Base-by-base conservation (phyloP, 2,329 filamentous ascomycete genomes). In the Aspergillus bombycis region DNA sequence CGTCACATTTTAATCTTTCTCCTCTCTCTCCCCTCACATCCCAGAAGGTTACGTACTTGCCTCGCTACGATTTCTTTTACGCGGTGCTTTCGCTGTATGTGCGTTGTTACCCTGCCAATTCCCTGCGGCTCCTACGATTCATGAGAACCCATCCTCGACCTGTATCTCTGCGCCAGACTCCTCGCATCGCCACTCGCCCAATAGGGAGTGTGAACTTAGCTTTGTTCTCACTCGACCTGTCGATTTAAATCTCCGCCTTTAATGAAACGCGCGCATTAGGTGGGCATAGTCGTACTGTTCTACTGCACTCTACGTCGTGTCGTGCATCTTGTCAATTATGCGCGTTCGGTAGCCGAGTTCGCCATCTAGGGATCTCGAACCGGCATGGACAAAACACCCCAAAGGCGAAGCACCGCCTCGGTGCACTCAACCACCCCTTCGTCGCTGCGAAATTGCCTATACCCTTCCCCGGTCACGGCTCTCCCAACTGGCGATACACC, bases 301-400 rank as follows among this genome's bases (percentile, higher is more conserved):
- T 62, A 56, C 62, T 66, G 65, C 65, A 62, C 56, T 64, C 64
- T 65, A 68, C 60, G 64, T 65, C 65, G 65, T 65, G 67, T 70
- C 64, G 62, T 62, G 56, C 68, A 34, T 70, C 68, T 69, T 69
- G 66, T 70, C 69, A 71, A 70, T 65, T 55, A 72, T 72, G 71
- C 69, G 65, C 61, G 68, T 63, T 60, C 58, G 58, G 28, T 66
- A 67, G 60, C 50, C 60, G 65, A 46, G 38, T 69, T 64, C 19
- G 62, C 65, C 57, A 16, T 46, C 58, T 36, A 55, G 53, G 36
- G 45, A n/a, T 61, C 55, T 53, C 54, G 62, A 65, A 57, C 58
- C 61, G 68, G 59, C 34, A 76, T 74, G 72, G 70, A 76, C 46
- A 65, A 57, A 52, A 71, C 68, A 65, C 60, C 63, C 54, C 69